Evolutionary conservation across 1,284 basidiomycete species (phyloP).

Genomic region (Neonothopanus nambi): DNA sequence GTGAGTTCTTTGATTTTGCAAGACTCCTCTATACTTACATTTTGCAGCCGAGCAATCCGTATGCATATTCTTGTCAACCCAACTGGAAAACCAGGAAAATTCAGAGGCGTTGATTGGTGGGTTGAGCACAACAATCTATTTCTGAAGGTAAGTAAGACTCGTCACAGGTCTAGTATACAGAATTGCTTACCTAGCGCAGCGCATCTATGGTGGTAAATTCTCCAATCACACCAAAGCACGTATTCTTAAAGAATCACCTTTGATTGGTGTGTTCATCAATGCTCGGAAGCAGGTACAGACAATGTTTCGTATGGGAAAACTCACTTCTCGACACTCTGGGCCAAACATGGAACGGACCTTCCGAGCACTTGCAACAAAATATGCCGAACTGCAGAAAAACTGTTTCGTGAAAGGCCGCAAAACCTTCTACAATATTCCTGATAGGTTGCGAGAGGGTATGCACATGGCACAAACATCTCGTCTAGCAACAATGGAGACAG

Average conservation of each 20-base stretch:
- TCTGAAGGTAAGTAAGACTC: too few species aligned
- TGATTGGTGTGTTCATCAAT: constrained; percentile 26
- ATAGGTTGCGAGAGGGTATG: neutral
- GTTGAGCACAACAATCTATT: too few species aligned
- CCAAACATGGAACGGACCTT: neutral
- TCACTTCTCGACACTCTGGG: neutral
- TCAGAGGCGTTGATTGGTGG: too few species aligned
- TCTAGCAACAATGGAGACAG: neutral
- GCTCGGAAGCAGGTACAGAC: constrained; percentile 9
- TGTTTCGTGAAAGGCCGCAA: neutral
- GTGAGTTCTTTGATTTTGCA: too few species aligned
- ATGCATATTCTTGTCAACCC: too few species aligned
- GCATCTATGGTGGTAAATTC: constrained; percentile 20
- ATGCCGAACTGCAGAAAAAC: neutral
- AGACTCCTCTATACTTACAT: too few species aligned
- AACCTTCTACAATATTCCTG: neutral
- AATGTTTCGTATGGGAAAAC: neutral
- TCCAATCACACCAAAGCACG: constrained; percentile 21
- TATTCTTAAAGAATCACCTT: constrained; percentile 28
- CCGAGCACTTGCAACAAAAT: neutral
- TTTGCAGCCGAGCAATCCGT: too few species aligned
- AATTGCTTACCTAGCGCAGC: constrained; percentile 1
- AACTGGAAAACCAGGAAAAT: too few species aligned
- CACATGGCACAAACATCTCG: neutral
- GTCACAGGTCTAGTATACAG: constrained; percentile 14